Conservation (phyloP, 305 asterid species). For the Striga hermonthica region DNA sequence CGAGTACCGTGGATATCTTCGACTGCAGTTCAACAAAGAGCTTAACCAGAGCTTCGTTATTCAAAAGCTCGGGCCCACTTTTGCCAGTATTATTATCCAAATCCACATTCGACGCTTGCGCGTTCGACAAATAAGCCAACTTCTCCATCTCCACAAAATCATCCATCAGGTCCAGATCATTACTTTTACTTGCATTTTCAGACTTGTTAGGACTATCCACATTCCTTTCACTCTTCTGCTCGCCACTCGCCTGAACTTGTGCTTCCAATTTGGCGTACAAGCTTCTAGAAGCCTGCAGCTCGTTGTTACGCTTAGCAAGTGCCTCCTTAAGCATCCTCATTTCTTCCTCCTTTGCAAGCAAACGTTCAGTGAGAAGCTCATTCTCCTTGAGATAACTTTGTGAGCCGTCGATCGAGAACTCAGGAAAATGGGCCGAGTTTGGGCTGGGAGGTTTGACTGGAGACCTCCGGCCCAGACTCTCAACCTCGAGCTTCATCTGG, state of each 20-base stretch:
- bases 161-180: constrained; percentile 78
- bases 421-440: constrained; percentile 51
- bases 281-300: constrained; percentile 76
- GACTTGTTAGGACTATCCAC: constrained; percentile 57
- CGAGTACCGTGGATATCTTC: constrained; percentile 55
- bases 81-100: constrained; percentile 36
- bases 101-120: constrained; percentile 33
- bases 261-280: constrained; percentile 70
- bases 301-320: constrained; percentile 87
- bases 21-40: constrained; percentile 55
- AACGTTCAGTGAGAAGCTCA: constrained; percentile 74
- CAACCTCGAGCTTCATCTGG: constrained; percentile 96
- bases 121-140: constrained; percentile 60
- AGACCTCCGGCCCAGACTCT: constrained; percentile 78
- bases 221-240: constrained; percentile 55
- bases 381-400: constrained; percentile 68
- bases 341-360: constrained; percentile 88
- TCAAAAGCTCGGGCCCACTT: constrained; percentile 37
- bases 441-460: constrained; percentile 72
- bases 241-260: constrained; percentile 56
- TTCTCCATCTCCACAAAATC: constrained; percentile 98
- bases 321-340: constrained; percentile 95
- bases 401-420: constrained; percentile 57
- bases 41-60: constrained; percentile 36
- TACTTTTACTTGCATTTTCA: constrained; percentile 46